Evolutionary conservation across 2,329 filamentous ascomycete genomes (phyloP), one percentile per base, ranked within the genome.

Genomic region (Graphilbum sp.): DNA sequence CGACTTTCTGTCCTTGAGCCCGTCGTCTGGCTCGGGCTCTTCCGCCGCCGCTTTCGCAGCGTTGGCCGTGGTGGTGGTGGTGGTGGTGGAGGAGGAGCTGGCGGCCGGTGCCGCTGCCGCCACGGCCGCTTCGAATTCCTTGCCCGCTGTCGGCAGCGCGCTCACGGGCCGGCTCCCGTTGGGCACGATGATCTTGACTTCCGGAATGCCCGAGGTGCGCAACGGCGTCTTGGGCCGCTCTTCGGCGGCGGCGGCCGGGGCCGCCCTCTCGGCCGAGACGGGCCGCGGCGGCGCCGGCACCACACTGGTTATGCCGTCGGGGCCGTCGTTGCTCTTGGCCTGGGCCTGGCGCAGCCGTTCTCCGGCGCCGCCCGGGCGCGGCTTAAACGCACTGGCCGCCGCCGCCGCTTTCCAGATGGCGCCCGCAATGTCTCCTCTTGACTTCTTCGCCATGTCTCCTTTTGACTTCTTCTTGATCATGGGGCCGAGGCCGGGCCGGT

Each of bases 291-390:
- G 86, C 4, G 86, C 82, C 19, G 83, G 83, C 18, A 95, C 80
- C 29, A 95, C 87, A 30, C 79, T 73, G 12, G 79, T 93, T 46
- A 95, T 93, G 3, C 87, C 88, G 59, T 95, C 87, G 7, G 85
- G 81, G 5, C 80, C 85, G 19, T 79, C 72, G n/a, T 58, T 55
- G 40, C 69, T 73, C 45, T 62, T 64, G 44, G 61, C 62, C 40
- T 74, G 68, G 27, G 67, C 61, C 37, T 77, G 72, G 39, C 79
- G 66, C 38, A 93, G 62, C 37, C 81, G 78, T 44, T 92, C 85
- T 37, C 76, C 86, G 18, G 85, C 87, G 45, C 87, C 88, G 41
- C 88, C 88, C 25, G 79, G 77, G 41, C 88, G 75, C 17, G 88
- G 88, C 51, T 88, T 92, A 61, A 96, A 96, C 1, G 69, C 68